A percentile compares a stretch with the other conserved stretches of the same genome.
These are phyloP conservation scores for Populus ilicifolia DNA, from an alignment of 345 rosid species.

Conservation along the genomic window DNA sequence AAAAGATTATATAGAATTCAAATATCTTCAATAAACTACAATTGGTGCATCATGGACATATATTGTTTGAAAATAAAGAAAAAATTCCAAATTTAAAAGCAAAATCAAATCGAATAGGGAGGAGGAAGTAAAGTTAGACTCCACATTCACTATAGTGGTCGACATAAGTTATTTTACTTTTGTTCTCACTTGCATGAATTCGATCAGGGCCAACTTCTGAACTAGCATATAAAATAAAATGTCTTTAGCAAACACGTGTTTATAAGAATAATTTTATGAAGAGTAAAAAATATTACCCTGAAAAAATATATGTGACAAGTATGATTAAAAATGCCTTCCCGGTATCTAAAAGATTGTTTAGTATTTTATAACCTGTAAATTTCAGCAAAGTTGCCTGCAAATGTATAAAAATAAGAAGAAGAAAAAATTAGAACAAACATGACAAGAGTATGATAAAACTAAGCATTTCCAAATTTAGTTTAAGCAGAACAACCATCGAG, in stretches of 20 bases:
- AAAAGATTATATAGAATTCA: not conserved
- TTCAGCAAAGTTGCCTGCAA: slow-evolving; percentile 90
- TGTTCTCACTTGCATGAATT: not conserved
- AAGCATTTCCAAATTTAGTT: not conserved
- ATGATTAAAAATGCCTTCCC: slow-evolving; percentile 91
- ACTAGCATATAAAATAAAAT: not conserved
- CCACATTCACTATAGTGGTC: not conserved
- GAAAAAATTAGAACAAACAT: not conserved
- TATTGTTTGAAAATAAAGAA: not conserved
- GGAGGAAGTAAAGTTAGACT: not conserved
- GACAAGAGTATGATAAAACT: not conserved
- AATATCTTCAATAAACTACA: not conserved
- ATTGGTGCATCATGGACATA: not conserved
- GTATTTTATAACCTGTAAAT: slow-evolving; percentile 80
- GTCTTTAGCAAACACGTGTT: not conserved
- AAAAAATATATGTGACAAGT: slow-evolving; percentile 68
- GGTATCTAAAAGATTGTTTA: slow-evolving; percentile 75
- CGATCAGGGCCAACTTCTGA: not conserved
- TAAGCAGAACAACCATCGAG: not conserved
- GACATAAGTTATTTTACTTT: not conserved
- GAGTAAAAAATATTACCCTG: slow-evolving; percentile 56
- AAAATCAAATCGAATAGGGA: not conserved
- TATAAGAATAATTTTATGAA: not conserved
- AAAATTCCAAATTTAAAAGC: not conserved
- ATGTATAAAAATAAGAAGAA: slow-evolving; percentile 8